Evolutionary conservation across 2,329 filamentous ascomycete genomes (phyloP).

Genomic region (Botrytis paeoniae): DNA sequence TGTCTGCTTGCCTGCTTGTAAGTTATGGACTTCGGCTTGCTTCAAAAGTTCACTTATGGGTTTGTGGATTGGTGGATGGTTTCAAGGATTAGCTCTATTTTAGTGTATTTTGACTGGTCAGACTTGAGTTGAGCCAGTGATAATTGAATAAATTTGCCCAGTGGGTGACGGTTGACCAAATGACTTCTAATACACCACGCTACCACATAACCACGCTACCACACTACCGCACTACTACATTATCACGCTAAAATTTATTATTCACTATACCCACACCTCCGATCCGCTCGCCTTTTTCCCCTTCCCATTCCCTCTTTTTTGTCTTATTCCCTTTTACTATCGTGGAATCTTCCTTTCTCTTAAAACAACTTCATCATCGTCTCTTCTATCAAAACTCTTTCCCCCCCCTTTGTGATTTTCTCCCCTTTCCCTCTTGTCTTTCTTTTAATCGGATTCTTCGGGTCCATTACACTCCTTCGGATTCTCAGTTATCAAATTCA

Average conservation of each 20-base stretch:
- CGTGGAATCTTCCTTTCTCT: conserved; percentile 16
- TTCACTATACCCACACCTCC: conserved; percentile 7
- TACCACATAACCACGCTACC: neutral
- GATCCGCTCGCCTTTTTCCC: conserved; percentile 13
- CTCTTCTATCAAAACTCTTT: conserved; percentile 5
- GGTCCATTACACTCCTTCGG: conserved; percentile 43
- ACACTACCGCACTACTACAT: neutral
- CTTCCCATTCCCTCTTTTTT: conserved; percentile 17
- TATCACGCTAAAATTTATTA: neutral
- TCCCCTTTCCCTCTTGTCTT: conserved; percentile 37
- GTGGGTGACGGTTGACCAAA: neutral
- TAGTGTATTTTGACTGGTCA: neutral
- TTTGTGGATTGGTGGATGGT: conserved; percentile 1
- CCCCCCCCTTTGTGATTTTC: conserved; percentile 26
- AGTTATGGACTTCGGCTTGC: neutral
- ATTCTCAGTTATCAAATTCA: conserved; percentile 28
- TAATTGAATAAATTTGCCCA: neutral
- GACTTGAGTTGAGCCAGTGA: neutral
- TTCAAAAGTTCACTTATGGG: neutral
- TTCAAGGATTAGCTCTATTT: conserved; percentile 3
- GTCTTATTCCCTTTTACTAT: conserved; percentile 10
- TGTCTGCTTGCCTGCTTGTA: neutral
- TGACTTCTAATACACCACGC: neutral
- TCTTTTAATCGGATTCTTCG: conserved; percentile 42
- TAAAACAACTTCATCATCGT: conserved; percentile 17